Conservation (phyloP, 306 rosid genomes). For the Aeschynomene evenia region DNA sequence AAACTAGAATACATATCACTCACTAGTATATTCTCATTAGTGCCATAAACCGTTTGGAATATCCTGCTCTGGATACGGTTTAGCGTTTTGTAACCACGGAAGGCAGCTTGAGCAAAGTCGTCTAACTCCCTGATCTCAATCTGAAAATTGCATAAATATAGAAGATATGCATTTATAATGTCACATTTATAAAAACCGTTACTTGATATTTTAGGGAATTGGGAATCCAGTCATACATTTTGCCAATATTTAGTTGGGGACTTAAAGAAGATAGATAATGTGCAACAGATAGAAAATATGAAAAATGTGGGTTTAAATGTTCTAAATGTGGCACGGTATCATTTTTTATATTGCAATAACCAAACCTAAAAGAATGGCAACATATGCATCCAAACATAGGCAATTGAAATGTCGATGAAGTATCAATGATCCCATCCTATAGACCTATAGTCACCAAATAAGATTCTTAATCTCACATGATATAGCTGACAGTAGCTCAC, state of each 20-base stretch:
- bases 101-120: conserved; percentile 99
- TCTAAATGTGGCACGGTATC: conserved; percentile 7
- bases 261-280: background rate
- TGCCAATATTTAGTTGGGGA: background rate
- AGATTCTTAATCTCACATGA: background rate
- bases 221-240: conserved; percentile 24
- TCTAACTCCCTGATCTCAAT: conserved; percentile 87
- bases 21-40: conserved; percentile 91
- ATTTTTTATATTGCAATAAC: background rate
- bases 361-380: conserved; percentile 16
- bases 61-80: conserved; percentile 95
- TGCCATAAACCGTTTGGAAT: conserved; percentile 79
- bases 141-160: conserved; percentile 46
- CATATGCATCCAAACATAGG: conserved; percentile 20
- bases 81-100: conserved; percentile 79
- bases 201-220: conserved; percentile 6
- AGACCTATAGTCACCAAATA: conserved; percentile 19
- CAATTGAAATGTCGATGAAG: conserved; percentile 17
- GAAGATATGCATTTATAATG: conserved; percentile 26
- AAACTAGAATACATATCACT: conserved; percentile 38
- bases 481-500: conserved; percentile 30
- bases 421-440: conserved; percentile 14
- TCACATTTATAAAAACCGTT: conserved; percentile 17
- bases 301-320: conserved; percentile 5
- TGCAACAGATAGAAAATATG: conserved; percentile 9